phyloP scores from a whole-genome alignment of 2,329 filamentous ascomycete genomes.

The Hypoxylon sp. region DNA sequence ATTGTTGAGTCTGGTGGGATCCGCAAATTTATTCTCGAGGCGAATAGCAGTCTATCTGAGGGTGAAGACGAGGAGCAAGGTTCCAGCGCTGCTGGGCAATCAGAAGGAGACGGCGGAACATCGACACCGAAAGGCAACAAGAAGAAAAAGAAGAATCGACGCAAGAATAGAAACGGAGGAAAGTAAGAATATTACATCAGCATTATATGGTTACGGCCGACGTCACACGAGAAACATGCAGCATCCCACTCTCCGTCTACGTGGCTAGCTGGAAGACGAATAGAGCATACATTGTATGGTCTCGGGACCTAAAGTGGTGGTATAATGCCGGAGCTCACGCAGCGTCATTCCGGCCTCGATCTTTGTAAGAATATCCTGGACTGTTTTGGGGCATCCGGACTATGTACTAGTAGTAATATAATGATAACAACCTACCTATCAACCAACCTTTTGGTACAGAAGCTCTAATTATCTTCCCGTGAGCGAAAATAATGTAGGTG shows the following conservation, averaged over 20 bases:
- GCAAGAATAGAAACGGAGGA: constrained; percentile 58
- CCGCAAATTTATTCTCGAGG: constrained; percentile 80
- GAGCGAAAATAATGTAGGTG: neutral
- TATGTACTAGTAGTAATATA: constrained; percentile 27
- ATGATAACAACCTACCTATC: constrained; percentile 14
- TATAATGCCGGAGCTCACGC: constrained; percentile 2
- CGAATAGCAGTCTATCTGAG: constrained; percentile 69
- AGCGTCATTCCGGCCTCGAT: neutral
- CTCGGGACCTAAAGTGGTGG: constrained; percentile 6
- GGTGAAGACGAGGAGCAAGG: constrained; percentile 45
- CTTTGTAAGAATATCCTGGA: constrained; percentile 18
- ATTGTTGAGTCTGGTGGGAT: constrained; percentile 80
- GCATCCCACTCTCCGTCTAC: neutral
- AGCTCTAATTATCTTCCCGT: neutral
- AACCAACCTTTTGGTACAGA: neutral
- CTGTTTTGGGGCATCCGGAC: constrained; percentile 5
- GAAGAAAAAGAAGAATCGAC: constrained; percentile 57
- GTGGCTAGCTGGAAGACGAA: neutral
- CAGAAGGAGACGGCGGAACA: constrained; percentile 38
- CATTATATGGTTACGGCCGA: neutral
- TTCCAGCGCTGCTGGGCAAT: constrained; percentile 14
- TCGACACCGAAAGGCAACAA: constrained; percentile 36
- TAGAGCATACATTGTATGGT: constrained; percentile 21
- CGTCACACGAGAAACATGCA: constrained; percentile 11
- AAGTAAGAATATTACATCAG: constrained; percentile 43